A percentile compares a stretch with the other conserved stretches of the same genome.
phyloP scores from a whole-genome alignment of 805 yeast genomes.

The Yamadazyma akitaensis region DNA sequence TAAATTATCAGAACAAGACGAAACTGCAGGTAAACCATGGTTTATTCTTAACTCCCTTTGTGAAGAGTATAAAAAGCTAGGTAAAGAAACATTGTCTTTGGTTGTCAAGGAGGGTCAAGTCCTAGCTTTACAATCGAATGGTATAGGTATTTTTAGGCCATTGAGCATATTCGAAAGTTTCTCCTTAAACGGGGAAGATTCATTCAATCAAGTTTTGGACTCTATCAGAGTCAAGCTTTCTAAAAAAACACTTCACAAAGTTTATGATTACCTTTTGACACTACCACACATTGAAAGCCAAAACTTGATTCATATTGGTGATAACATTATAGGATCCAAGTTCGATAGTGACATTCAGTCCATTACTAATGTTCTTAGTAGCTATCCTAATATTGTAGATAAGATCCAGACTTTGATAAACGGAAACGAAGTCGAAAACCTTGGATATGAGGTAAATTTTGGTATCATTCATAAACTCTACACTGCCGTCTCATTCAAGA shows the following conservation, averaged over 20 bases:
- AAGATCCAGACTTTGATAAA: slow-evolving; percentile 4
- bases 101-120: slow-evolving; percentile 16
- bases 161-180: slow-evolving; percentile 32
- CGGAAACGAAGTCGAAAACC: slow-evolving; percentile 4
- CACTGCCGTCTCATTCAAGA: slow-evolving; percentile 25
- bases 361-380: slow-evolving; percentile 21
- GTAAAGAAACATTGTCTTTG: slow-evolving; percentile 58
- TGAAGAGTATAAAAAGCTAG: slow-evolving; percentile 60
- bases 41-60: slow-evolving; percentile 67
- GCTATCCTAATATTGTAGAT: slow-evolving; percentile 20
- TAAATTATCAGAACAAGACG: slow-evolving; percentile 13
- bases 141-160: slow-evolving; percentile 28
- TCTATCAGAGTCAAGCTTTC: slow-evolving; percentile 26
- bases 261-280: slow-evolving; percentile 10
- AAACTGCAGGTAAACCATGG: slow-evolving; percentile 45
- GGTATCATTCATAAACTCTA: slow-evolving; percentile 23
- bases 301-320: slow-evolving; percentile 22
- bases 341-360: slow-evolving; percentile 21
- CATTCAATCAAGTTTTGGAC: slow-evolving; percentile 18
- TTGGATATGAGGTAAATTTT: slow-evolving; percentile 13
- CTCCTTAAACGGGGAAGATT: slow-evolving; percentile 14
- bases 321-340: slow-evolving; percentile 21
- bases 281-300: background rate
- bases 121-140: slow-evolving; percentile 30
- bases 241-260: slow-evolving; percentile 24